Conservation (phyloP, 352 stramenopile genomes). For the Peronospora destructor region DNA sequence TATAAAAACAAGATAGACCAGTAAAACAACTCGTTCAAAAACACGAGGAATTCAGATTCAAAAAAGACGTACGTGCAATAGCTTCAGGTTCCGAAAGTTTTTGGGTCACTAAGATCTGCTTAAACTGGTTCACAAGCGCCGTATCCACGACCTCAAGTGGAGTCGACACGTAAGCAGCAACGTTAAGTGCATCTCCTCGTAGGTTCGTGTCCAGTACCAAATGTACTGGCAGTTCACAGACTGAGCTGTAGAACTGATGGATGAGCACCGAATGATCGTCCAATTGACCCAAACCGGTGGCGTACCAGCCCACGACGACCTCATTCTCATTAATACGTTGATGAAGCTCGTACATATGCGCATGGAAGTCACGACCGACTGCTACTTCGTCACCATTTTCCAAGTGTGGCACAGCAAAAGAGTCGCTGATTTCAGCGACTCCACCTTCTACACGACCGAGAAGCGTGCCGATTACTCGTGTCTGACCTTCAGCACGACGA, state of each 20-base stretch:
- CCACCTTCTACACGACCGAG: slow-evolving; percentile 86
- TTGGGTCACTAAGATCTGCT: slow-evolving; percentile 89
- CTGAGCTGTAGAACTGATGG: slow-evolving; percentile 96
- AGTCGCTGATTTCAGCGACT: slow-evolving; percentile 91
- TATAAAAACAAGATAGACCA: slow-evolving; percentile 3
- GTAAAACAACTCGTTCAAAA: slow-evolving; percentile 3
- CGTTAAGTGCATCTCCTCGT: slow-evolving; percentile 64
- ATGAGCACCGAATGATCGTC: slow-evolving; percentile 95
- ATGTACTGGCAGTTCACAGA: slow-evolving; percentile 91
- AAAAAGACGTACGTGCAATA: slow-evolving; percentile 89
- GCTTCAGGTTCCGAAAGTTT: slow-evolving; percentile 90
- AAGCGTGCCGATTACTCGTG: slow-evolving; percentile 96
- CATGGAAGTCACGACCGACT: slow-evolving; percentile 97
- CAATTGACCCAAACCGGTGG: slow-evolving; percentile 66
- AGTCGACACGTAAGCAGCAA: slow-evolving; percentile 89
- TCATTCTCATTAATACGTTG: slow-evolving; percentile 92
- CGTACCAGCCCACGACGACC: slow-evolving; percentile 96
- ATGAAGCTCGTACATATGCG: slow-evolving; percentile 95
- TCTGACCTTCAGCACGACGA: slow-evolving; percentile 88
- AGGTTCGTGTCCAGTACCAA: slow-evolving; percentile 93
- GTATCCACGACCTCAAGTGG: slow-evolving; percentile 87
- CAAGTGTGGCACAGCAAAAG: slow-evolving; percentile 94
- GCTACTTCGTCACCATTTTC: slow-evolving; percentile 94
- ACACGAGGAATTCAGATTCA: background rate
- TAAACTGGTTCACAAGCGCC: slow-evolving; percentile 90